Evolutionary conservation across 2,329 filamentous ascomycete species (phyloP).

Genomic region (Waltergamsia citrina): DNA sequence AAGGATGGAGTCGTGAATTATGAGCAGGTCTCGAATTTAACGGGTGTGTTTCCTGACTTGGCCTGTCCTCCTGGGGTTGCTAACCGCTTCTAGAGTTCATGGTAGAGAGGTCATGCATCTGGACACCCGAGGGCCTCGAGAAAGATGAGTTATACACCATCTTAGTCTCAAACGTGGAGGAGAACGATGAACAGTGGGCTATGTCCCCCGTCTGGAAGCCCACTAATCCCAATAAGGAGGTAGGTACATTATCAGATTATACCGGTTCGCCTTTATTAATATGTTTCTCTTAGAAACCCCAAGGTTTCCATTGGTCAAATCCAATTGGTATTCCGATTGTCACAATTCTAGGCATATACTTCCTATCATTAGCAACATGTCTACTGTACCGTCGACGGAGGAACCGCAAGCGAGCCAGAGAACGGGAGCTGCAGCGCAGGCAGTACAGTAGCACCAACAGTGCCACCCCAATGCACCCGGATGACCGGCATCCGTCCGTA

Average conservation of each 20-base stretch:
- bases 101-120: conserved; percentile 13
- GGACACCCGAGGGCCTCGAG: conserved; percentile 16
- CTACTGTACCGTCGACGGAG: conserved; percentile 15
- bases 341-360: conserved; percentile 18
- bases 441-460: not conserved
- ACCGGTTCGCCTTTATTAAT: not conserved
- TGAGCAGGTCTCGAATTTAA: conserved; percentile 18
- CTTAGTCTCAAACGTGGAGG: conserved; percentile 14
- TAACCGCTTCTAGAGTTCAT: conserved; percentile 12
- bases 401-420: conserved; percentile 10
- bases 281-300: not conserved
- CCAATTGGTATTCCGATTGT: conserved; percentile 19
- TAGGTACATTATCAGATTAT: conserved; percentile 9
- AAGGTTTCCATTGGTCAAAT: conserved; percentile 14
- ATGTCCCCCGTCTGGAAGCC: conserved; percentile 21
- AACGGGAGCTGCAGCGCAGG: conserved; percentile 6
- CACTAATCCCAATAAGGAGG: no score
- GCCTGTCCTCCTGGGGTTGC: not conserved
- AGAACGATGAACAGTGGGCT: conserved; percentile 15
- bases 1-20: conserved; percentile 16
- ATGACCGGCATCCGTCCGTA: conserved; percentile 11
- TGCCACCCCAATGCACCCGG: not conserved
- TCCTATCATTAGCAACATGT: conserved; percentile 15
- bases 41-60: conserved; percentile 12
- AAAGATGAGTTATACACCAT: conserved; percentile 17